A percentile compares a stretch with the other conserved stretches of the same genome.
phyloP scores from a whole-genome alignment of 2,329 filamentous ascomycete species.

The Cladosporium sp. region DNA sequence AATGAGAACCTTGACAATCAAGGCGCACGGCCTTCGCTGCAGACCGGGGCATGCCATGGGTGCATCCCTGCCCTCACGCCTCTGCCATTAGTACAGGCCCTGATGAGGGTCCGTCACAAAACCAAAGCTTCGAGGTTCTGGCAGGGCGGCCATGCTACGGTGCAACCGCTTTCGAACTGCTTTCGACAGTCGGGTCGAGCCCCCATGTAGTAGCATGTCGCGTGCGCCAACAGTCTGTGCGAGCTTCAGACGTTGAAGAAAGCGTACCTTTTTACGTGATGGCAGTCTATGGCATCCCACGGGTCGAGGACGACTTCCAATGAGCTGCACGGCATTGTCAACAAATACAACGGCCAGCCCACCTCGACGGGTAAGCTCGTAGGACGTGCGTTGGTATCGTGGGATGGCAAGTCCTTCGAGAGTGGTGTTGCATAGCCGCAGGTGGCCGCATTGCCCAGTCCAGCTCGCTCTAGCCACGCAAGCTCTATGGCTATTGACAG shows the following conservation, averaged over 20 bases:
- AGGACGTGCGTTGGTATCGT: slow-evolving; percentile 1
- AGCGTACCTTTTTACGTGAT: slow-evolving; percentile 8
- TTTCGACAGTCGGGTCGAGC: background rate
- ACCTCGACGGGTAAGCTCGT: background rate
- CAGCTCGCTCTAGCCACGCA: too few species aligned
- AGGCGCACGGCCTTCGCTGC: background rate
- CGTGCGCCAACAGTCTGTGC: slow-evolving; percentile 11
- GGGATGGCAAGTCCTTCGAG: background rate
- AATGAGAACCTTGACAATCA: background rate
- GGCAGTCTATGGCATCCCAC: background rate
- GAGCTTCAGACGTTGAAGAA: slow-evolving; percentile 11
- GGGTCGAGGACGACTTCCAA: slow-evolving; percentile 3
- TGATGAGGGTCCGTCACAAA: background rate
- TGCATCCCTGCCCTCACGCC: slow-evolving; percentile 1
- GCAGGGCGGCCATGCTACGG: slow-evolving; percentile 10
- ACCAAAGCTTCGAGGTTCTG: slow-evolving; percentile 1
- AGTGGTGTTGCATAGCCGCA: slow-evolving; percentile 1
- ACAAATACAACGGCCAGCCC: background rate
- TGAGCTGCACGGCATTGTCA: slow-evolving; percentile 1
- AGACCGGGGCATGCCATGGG: slow-evolving; percentile 4
- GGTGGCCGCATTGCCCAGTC: background rate
- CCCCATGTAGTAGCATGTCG: slow-evolving; percentile 4
- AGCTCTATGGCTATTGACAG: too few species aligned
- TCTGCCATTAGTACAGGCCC: too few species aligned
- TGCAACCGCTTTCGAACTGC: background rate